phyloP scores from a whole-genome alignment of 164 flowering plant species.

The Tetracentron sinense region DNA sequence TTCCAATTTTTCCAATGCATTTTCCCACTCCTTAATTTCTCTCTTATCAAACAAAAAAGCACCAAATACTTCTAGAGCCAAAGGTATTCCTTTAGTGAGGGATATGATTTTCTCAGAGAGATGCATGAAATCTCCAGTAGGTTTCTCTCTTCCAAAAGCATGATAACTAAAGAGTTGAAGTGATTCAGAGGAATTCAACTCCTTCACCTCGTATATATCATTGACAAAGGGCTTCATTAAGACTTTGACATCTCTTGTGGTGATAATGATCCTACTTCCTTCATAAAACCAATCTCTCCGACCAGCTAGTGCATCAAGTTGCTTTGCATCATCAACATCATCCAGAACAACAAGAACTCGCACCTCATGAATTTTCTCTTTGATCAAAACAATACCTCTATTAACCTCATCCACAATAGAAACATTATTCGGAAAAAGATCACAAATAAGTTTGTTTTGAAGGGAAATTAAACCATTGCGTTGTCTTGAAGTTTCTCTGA shows the following conservation, averaged over 20 bases:
- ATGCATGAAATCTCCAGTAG: constrained; percentile 9
- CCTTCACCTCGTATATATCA: constrained; percentile 23
- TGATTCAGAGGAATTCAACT: constrained; percentile 20
- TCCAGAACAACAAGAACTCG: constrained; percentile 37
- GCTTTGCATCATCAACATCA: constrained; percentile 35
- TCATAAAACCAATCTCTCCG: constrained; percentile 19
- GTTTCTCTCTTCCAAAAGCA: constrained; percentile 27
- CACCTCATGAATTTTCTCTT: constrained; percentile 9
- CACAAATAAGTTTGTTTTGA: constrained; percentile 23
- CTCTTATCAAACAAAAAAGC: constrained; percentile 29
- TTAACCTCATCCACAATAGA: neutral
- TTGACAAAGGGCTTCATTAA: constrained; percentile 11
- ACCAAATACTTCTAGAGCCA: constrained; percentile 51
- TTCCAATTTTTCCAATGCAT: constrained; percentile 30
- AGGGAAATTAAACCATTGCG: constrained; percentile 19
- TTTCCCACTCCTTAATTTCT: constrained; percentile 34
- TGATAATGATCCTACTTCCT: constrained; percentile 41
- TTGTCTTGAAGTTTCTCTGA: constrained; percentile 20
- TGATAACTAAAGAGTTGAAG: constrained; percentile 33
- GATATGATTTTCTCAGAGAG: constrained; percentile 28
- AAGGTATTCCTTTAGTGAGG: constrained; percentile 36
- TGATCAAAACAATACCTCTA: constrained; percentile 3
- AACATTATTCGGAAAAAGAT: constrained; percentile 7
- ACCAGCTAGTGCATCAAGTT: constrained; percentile 26
- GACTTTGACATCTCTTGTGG: constrained; percentile 31